Conservation (phyloP, 352 stramenopile genomes). For the Pythium monospermum region DNA sequence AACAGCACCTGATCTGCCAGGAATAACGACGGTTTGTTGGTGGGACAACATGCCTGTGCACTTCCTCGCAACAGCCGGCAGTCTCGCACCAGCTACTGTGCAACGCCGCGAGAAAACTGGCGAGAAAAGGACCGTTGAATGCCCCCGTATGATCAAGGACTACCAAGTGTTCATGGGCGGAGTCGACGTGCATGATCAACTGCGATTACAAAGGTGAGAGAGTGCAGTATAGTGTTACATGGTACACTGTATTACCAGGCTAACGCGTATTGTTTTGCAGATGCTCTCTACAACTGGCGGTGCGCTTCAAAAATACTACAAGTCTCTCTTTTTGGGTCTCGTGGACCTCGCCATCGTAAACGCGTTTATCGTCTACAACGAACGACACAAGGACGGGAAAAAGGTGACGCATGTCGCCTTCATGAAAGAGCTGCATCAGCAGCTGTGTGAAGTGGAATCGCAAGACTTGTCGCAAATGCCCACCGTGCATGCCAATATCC, state of each 20-base stretch:
- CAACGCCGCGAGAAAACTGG: neutral
- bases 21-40: neutral
- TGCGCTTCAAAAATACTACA: too few species aligned
- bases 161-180: slow-evolving; percentile 24
- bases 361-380: slow-evolving; percentile 9
- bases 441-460: too few species aligned
- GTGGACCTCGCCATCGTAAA: slow-evolving; percentile 20
- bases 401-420: too few species aligned
- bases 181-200: slow-evolving; percentile 23
- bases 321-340: slow-evolving; percentile 16
- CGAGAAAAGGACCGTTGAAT: neutral
- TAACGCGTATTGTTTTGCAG: neutral
- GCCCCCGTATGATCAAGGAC: neutral
- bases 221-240: slow-evolving; percentile 18
- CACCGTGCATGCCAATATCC: too few species aligned
- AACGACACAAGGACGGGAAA: too few species aligned
- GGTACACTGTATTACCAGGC: neutral
- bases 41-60: neutral
- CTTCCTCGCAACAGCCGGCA: neutral
- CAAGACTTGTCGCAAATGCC: too few species aligned
- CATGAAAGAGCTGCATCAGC: too few species aligned
- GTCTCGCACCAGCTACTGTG: neutral
- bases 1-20: neutral
- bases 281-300: neutral
- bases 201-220: slow-evolving; percentile 17